These are phyloP conservation scores for Isatis lusitanica DNA, from an alignment of 441 rosid genomes.

Conservation along the genomic window DNA sequence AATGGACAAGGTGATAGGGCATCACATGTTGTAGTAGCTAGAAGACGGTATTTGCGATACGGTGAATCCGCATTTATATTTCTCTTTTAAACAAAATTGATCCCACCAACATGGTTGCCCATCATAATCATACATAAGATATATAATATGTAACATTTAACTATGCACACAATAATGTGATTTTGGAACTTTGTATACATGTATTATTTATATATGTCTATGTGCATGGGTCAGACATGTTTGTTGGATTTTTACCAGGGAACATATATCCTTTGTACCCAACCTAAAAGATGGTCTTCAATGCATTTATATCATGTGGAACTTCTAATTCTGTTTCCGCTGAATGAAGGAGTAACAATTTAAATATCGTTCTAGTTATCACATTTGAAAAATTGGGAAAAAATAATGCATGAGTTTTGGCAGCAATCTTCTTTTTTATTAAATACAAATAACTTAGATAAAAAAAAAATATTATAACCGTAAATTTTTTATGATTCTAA, in stretches of 20 bases:
- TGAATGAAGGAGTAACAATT: neutral
- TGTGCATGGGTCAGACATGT: slow-evolving; percentile 13
- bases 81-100: slow-evolving; percentile 1
- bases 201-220: neutral
- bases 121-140: slow-evolving; percentile 21
- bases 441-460: no score
- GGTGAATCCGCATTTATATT: slow-evolving; percentile 33
- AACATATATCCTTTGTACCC: slow-evolving; percentile 28
- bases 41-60: slow-evolving; percentile 30
- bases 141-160: neutral
- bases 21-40: slow-evolving; percentile 32
- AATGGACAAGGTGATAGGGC: slow-evolving; percentile 24
- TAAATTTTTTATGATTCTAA: no score
- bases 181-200: slow-evolving; percentile 14
- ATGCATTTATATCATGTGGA: slow-evolving; percentile 12
- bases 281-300: slow-evolving; percentile 27
- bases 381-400: neutral
- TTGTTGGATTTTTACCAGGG: slow-evolving; percentile 15
- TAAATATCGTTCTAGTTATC: neutral
- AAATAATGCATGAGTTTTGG: no score
- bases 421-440: no score
- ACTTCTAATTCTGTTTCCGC: neutral
- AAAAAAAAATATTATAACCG: no score
- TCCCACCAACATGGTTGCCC: slow-evolving; percentile 30
- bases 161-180: slow-evolving; percentile 12